phyloP scores from a whole-genome alignment of 208 protist species.

The Trypanosoma platydactyli region DNA sequence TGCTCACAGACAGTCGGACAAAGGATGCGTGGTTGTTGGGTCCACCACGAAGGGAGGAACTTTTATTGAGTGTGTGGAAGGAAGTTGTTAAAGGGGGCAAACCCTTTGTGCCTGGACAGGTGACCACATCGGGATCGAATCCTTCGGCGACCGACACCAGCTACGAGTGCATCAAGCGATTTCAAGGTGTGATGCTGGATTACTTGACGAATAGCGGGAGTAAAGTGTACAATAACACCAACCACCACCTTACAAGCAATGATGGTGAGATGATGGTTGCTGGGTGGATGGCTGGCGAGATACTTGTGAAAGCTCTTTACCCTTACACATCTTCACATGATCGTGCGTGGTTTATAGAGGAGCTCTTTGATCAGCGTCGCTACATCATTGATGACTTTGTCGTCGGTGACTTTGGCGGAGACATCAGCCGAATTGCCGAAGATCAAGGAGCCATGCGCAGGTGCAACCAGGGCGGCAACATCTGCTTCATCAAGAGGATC shows the following conservation, averaged over 20 bases:
- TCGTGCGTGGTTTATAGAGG: constrained; percentile 19
- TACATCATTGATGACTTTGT: constrained; percentile 59
- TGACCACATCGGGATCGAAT: constrained; percentile 40
- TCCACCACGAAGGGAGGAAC: constrained; percentile 24
- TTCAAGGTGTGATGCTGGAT: constrained; percentile 36
- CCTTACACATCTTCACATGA: constrained; percentile 6
- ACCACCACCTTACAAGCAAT: constrained; percentile 5
- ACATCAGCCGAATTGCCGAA: constrained; percentile 6
- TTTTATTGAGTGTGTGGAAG: constrained; percentile 20
- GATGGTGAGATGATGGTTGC: constrained; percentile 28
- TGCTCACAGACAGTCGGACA: constrained; percentile 35
- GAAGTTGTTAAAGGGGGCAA: neutral
- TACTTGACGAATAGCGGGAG: constrained; percentile 34
- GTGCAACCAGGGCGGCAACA: constrained; percentile 50
- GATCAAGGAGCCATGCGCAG: constrained; percentile 34
- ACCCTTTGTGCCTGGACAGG: constrained; percentile 24
- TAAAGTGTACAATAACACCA: constrained; percentile 20
- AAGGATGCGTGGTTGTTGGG: constrained; percentile 30
- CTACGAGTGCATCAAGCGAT: constrained; percentile 33
- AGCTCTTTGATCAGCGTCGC: constrained; percentile 47
- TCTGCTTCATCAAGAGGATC: constrained; percentile 27
- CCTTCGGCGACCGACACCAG: constrained; percentile 28
- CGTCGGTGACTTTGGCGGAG: constrained; percentile 62
- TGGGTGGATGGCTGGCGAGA: constrained; percentile 29
- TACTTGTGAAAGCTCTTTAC: constrained; percentile 9